These are phyloP conservation scores for Panicum virgatum DNA, from an alignment of 202 grass and related monocot genomes.

Conservation along the genomic window DNA sequence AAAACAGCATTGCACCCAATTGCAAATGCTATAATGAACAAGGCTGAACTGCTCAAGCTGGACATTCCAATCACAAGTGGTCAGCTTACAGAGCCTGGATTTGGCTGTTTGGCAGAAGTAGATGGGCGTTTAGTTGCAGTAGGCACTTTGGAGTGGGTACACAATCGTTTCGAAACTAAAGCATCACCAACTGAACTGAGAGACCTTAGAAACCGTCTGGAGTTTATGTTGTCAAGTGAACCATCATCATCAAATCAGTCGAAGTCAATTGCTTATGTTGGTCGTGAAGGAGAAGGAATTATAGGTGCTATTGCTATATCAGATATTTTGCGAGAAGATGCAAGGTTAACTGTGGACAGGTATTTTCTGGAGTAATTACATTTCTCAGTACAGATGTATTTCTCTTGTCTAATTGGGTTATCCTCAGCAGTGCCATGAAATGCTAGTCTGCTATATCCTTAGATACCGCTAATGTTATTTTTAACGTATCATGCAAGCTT, in stretches of 20 bases:
- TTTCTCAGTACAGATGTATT: constrained; percentile 6
- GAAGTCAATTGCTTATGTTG: constrained; percentile 84
- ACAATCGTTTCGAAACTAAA: constrained; percentile 71
- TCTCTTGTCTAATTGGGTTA: constrained; percentile 24
- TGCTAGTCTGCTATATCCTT: constrained; percentile 4
- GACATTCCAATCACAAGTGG: constrained; percentile 74
- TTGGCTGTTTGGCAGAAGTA: constrained; percentile 92
- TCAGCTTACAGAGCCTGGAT: constrained; percentile 86
- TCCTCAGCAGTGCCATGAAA: constrained; percentile 2
- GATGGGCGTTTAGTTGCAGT: constrained; percentile 89
- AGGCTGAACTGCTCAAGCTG: constrained; percentile 71
- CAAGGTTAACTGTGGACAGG: constrained; percentile 72
- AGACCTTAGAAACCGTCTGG: constrained; percentile 62
- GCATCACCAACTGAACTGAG: constrained; percentile 44
- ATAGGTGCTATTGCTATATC: constrained; percentile 89
- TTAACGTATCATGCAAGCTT: constrained; percentile 27
- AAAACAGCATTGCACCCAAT: constrained; percentile 96
- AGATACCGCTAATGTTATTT: constrained; percentile 25
- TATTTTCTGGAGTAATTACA: constrained; percentile 39
- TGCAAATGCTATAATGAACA: constrained; percentile 82
- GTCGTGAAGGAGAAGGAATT: constrained; percentile 88
- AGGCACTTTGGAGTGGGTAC: constrained; percentile 84
- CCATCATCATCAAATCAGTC: constrained; percentile 64
- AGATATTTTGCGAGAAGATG: constrained; percentile 83
- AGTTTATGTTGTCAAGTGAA: constrained; percentile 43